Evolutionary conservation across 106 monocot genomes (phyloP), one percentile per base, ranked within the genome.

Genomic region (Phalaenopsis aphrodite): DNA sequence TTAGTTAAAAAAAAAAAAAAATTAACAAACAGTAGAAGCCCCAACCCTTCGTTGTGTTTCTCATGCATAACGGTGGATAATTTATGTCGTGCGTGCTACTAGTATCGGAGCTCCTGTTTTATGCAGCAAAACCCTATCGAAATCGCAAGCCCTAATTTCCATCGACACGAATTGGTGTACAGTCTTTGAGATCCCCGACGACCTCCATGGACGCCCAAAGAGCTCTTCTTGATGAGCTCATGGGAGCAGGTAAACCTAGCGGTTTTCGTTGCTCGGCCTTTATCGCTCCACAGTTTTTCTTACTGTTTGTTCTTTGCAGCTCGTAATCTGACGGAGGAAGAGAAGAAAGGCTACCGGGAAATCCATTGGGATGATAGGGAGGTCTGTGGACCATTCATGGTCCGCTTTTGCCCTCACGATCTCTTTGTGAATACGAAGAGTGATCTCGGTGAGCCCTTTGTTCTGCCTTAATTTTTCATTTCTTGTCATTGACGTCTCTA

Each of bases 331-430:
- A 98, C 98, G 48, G 98, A 98, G 55, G 98, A 98, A 82, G 92
- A 98, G 88, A 94, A 87, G 87, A 98, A 91, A 78, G 86, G 78
- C 42, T 94, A 86, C 87, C 83, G 82, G 79, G 98, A 98, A 84
- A 79, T 98, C 16, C 74, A 81, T 19, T 98, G 98, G 98, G 98
- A 98, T 80, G 98, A 98, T 77, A 90, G 85, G 84, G 94, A 98
- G 71, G 98, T 98, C 3, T 98, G 98, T 80, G 86, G 89, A 4
- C 77, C 89, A 19, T 98, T 80, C 80, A 94, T 98, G 98, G 82
- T 94, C 12, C 90, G 92, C 8, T 98, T 98, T 87, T 98, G 98
- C 81, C 98, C 98, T 9, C 98, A 98, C 66, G 98, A 98, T 90
- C 90, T 98, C 15, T 98, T 98, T 77, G 92, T 98, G 56, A 98